Percentiles rank a stretch among this genome's conserved stretches.
Evolutionary conservation across 1,139 yeast genomes (phyloP).

Genomic region (Nadsonia starkeyi-henricii): DNA sequence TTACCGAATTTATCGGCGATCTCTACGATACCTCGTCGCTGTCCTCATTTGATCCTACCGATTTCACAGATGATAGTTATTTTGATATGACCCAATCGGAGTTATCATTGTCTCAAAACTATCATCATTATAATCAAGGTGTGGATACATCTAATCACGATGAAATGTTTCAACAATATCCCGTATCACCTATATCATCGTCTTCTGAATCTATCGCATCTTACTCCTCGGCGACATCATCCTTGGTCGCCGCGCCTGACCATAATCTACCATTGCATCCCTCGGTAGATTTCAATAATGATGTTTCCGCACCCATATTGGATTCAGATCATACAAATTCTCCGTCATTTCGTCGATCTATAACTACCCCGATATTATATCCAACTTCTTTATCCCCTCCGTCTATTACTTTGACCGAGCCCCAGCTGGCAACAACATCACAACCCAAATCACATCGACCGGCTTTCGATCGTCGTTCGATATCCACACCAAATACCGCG

Average conservation of each 20-base stretch:
- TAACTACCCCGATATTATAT: too few relatives aligned
- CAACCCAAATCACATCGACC: slow-evolving; percentile 2
- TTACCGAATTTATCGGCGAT: background rate
- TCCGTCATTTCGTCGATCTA: too few relatives aligned
- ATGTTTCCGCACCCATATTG: too few relatives aligned
- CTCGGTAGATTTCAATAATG: too few relatives aligned
- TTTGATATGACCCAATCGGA: background rate
- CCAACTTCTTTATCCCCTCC: too few relatives aligned
- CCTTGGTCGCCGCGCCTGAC: background rate
- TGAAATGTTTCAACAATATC: background rate
- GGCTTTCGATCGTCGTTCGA: background rate
- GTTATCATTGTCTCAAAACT: background rate
- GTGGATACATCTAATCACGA: too few relatives aligned
- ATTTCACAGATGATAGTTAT: too few relatives aligned
- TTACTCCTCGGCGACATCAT: background rate
- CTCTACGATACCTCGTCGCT: background rate
- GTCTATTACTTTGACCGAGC: background rate
- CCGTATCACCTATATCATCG: background rate
- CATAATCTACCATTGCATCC: too few relatives aligned
- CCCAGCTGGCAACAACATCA: background rate
- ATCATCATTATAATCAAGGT: background rate
- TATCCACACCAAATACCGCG: background rate
- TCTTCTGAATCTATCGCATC: background rate
- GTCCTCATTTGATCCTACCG: background rate
- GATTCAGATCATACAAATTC: too few relatives aligned